Conservation (phyloP, 768 basidiomycete species). For the Mycena rosella region DNA sequence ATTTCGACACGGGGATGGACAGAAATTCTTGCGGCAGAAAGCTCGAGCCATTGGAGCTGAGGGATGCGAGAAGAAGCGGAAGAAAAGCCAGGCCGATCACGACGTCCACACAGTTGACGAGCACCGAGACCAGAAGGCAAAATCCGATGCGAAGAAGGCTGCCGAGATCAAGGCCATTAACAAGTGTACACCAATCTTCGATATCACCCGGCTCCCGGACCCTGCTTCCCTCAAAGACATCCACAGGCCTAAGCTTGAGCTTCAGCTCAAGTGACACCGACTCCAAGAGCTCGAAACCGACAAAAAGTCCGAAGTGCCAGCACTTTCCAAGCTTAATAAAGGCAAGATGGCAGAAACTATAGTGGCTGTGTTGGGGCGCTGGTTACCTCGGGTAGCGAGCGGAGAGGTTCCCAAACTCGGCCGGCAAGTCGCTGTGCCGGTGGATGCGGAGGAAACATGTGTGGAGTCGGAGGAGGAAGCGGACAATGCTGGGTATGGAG, state of each 20-base stretch:
- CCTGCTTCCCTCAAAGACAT: not conserved
- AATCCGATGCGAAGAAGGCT: not conserved
- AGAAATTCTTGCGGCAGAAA: not conserved
- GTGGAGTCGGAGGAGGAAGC: no score
- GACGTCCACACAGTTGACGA: not conserved
- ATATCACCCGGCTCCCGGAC: constrained; percentile 3
- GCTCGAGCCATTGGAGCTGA: not conserved
- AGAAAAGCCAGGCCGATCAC: not conserved
- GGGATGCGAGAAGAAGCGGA: constrained; percentile 5
- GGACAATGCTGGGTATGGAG: no score
- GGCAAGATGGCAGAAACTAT: not conserved
- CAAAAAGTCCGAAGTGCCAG: constrained; percentile 14
- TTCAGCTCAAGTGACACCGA: constrained; percentile 25
- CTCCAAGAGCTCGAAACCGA: constrained; percentile 17
- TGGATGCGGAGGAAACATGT: no score
- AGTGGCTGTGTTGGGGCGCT: constrained; percentile 4
- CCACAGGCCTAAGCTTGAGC: not conserved
- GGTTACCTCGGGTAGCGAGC: not conserved
- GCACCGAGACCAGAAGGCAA: not conserved
- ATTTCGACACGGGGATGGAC: not conserved
- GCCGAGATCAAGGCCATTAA: not conserved
- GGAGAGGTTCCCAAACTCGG: constrained; percentile 13
- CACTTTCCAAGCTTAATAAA: constrained; percentile 18
- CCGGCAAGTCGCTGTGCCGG: no score
- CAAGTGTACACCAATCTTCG: constrained; percentile 6